These are phyloP conservation scores for Trichoderma erinaceum DNA, from an alignment of 495 filamentous ascomycete species.

Conservation along the genomic window DNA sequence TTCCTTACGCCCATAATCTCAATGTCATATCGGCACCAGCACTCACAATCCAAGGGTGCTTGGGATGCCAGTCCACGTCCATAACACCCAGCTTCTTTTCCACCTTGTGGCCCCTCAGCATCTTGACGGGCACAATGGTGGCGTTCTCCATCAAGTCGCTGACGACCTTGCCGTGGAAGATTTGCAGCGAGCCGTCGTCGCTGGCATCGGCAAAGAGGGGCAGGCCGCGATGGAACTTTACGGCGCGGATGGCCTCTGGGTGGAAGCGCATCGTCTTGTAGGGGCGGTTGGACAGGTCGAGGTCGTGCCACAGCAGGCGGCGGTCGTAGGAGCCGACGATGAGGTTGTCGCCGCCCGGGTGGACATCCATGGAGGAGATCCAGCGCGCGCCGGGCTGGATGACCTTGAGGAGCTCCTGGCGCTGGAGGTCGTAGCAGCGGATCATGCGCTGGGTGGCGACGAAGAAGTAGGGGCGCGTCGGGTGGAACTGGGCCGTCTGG, in stretches of 20 bases:
- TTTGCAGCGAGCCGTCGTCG: constrained; percentile 89
- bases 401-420: constrained; percentile 82
- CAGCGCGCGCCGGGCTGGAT: constrained; percentile 88
- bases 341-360: constrained; percentile 87
- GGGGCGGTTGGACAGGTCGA: constrained; percentile 80
- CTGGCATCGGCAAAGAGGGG: constrained; percentile 89
- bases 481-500: constrained; percentile 91
- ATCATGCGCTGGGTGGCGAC: constrained; percentile 90
- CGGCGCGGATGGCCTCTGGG: constrained; percentile 77
- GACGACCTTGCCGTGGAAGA: constrained; percentile 94
- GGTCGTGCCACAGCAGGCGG: constrained; percentile 91
- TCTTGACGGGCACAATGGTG: constrained; percentile 91
- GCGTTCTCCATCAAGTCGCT: constrained; percentile 93
- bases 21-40: constrained; percentile 79
- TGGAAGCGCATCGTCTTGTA: constrained; percentile 97
- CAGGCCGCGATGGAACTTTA: constrained; percentile 76
- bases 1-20: constrained; percentile 31
- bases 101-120: constrained; percentile 82
- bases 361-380: constrained; percentile 91
- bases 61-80: constrained; percentile 85
- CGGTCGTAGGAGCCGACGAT: constrained; percentile 92
- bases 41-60: constrained; percentile 81
- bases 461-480: constrained; percentile 85
- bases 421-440: constrained; percentile 84
- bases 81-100: constrained; percentile 77